Conservation (phyloP, 345 rosid species). For the Camelina laxa region DNA sequence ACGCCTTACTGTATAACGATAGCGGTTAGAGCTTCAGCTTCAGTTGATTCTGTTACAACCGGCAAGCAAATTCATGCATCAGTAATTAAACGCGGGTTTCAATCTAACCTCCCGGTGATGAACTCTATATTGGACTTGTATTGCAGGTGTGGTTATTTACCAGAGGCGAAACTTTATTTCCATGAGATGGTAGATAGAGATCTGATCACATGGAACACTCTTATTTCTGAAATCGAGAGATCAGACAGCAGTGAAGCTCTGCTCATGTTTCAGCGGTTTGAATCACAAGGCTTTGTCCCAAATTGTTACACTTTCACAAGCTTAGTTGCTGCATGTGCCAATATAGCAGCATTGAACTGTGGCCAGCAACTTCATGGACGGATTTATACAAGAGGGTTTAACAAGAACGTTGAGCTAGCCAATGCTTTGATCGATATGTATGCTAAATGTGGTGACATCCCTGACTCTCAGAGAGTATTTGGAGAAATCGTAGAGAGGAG, state of each 20-base stretch:
- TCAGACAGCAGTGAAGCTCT: slow-evolving; percentile 60
- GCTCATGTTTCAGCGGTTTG: slow-evolving; percentile 64
- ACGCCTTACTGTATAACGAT: slow-evolving; percentile 77
- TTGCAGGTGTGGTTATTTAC: slow-evolving; percentile 71
- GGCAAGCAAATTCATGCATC: slow-evolving; percentile 78
- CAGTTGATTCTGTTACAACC: slow-evolving; percentile 53
- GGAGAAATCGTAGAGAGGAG: slow-evolving; percentile 49
- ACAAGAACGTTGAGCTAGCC: slow-evolving; percentile 56
- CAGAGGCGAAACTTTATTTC: slow-evolving; percentile 67
- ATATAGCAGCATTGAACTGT: slow-evolving; percentile 63
- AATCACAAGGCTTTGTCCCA: slow-evolving; percentile 67
- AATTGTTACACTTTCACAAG: slow-evolving; percentile 80
- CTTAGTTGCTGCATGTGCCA: slow-evolving; percentile 75
- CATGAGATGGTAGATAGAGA: slow-evolving; percentile 71
- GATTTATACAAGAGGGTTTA: slow-evolving; percentile 63
- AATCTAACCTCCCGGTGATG: slow-evolving; percentile 74
- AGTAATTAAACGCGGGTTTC: slow-evolving; percentile 60
- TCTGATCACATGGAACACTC: slow-evolving; percentile 84
- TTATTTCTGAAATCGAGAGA: slow-evolving; percentile 77
- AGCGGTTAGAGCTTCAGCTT: slow-evolving; percentile 85
- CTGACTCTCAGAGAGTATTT: slow-evolving; percentile 61
- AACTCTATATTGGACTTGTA: slow-evolving; percentile 90
- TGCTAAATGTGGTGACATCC: slow-evolving; percentile 83
- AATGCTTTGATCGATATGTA: slow-evolving; percentile 89
- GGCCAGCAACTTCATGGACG: slow-evolving; percentile 91